A percentile compares a stretch with the other conserved stretches of the same genome.
These are phyloP conservation scores for sweet orange (Citrus sinensis) DNA, from an alignment of 345 rosid genomes.

Conservation along the genomic window DNA sequence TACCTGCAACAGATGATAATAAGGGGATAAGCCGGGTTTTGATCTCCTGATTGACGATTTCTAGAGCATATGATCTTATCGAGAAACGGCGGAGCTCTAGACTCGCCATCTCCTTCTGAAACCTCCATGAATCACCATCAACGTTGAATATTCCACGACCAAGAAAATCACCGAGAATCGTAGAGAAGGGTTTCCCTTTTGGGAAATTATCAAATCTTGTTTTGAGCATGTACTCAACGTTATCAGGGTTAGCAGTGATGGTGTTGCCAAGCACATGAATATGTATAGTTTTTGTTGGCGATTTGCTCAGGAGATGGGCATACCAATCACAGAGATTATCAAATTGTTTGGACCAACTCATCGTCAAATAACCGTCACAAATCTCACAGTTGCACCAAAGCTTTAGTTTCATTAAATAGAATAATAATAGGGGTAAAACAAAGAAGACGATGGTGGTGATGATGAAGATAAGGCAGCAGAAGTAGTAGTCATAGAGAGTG, in stretches of 20 bases:
- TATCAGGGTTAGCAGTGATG: conserved; percentile 60
- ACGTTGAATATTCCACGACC: conserved; percentile 85
- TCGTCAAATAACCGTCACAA: conserved; percentile 51
- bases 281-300: conserved; percentile 59
- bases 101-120: conserved; percentile 64
- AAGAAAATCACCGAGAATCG: conserved; percentile 65
- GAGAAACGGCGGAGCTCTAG: conserved; percentile 52
- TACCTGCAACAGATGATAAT: conserved; percentile 23
- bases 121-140: conserved; percentile 68
- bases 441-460: conserved; percentile 14
- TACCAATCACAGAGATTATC: conserved; percentile 75
- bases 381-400: conserved; percentile 66
- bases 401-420: conserved; percentile 22
- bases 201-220: conserved; percentile 70
- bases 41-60: conserved; percentile 50
- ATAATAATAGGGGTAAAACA: conserved; percentile 2
- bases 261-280: conserved; percentile 64
- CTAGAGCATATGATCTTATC: conserved; percentile 48
- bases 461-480: conserved; percentile 15
- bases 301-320: conserved; percentile 54
- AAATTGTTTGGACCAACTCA: conserved; percentile 53
- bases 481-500: background rate
- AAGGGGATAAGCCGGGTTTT: conserved; percentile 46
- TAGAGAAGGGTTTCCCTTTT: conserved; percentile 73
- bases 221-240: conserved; percentile 29